These are phyloP conservation scores for Acrodontium crateriforme DNA, from an alignment of 2,329 filamentous ascomycete species.

Conservation along the genomic window DNA sequence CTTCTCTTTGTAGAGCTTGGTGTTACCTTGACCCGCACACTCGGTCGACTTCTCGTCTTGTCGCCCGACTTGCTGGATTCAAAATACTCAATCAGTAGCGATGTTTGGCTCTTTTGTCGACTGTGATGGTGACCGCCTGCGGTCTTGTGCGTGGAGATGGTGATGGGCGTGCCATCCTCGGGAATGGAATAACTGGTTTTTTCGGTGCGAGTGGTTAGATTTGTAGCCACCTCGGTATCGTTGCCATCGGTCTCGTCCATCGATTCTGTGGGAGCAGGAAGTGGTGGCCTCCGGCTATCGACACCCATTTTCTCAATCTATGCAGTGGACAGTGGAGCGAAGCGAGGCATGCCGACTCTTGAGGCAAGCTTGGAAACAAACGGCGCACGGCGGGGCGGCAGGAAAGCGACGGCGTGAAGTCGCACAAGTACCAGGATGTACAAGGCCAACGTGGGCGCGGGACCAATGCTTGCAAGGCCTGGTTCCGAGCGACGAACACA, in stretches of 20 bases:
- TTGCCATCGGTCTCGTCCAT: constrained; percentile 39
- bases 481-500: too few species aligned
- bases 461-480: too few species aligned
- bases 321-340: too few species aligned
- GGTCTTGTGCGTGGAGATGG: constrained; percentile 62
- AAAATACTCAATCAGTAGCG: constrained; percentile 87
- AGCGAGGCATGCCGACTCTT: too few species aligned
- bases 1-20: constrained; percentile 51
- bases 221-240: constrained; percentile 45
- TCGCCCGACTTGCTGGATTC: constrained; percentile 59
- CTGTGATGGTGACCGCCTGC: constrained; percentile 31
- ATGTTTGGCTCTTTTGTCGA: constrained; percentile 62
- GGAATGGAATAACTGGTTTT: constrained; percentile 65
- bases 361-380: too few species aligned
- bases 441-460: too few species aligned
- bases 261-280: constrained; percentile 65
- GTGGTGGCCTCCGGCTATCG: constrained; percentile 38
- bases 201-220: constrained; percentile 55
- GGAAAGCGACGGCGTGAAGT: too few species aligned
- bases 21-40: constrained; percentile 67
- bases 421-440: too few species aligned
- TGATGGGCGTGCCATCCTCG: constrained; percentile 81
- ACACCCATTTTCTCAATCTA: constrained; percentile 33
- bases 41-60: constrained; percentile 56
- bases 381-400: too few species aligned